Percentiles rank a stretch among this genome's conserved stretches.
Evolutionary conservation across 2,329 filamentous ascomycete species (phyloP).

Genomic region (Calonectria crousiana): DNA sequence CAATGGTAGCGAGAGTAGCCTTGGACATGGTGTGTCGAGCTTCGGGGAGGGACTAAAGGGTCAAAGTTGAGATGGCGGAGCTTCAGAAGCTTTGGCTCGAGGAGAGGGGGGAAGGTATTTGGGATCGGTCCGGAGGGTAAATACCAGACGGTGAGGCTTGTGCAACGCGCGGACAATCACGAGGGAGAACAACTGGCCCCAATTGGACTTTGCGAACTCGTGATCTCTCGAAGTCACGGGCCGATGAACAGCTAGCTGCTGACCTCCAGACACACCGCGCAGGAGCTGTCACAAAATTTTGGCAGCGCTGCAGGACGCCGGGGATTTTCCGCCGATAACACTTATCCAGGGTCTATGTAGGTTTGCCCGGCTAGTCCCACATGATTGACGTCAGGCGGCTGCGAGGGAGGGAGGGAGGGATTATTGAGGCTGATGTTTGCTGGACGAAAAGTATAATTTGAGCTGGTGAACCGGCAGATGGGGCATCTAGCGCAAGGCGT

Average conservation of each 20-base stretch:
- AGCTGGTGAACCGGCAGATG: background rate
- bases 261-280: background rate
- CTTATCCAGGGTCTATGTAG: conserved; percentile 9
- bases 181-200: conserved; percentile 1
- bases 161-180: background rate
- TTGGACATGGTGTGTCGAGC: conserved; percentile 76
- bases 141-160: background rate
- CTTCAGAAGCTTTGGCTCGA: background rate
- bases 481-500: background rate
- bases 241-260: background rate
- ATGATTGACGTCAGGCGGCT: conserved; percentile 21
- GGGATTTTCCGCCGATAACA: conserved; percentile 20
- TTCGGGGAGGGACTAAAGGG: background rate
- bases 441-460: background rate
- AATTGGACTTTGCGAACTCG: conserved; percentile 18
- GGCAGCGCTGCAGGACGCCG: background rate
- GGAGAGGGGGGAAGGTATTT: background rate
- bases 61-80: background rate
- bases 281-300: background rate
- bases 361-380: conserved; percentile 6
- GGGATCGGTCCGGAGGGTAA: background rate
- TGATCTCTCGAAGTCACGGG: conserved; percentile 19
- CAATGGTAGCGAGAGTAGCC: conserved; percentile 79
- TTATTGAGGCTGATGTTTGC: background rate
- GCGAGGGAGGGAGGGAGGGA: background rate